phyloP scores from a whole-genome alignment of 1,284 basidiomycete species.

The Trichosporon sp. region DNA sequence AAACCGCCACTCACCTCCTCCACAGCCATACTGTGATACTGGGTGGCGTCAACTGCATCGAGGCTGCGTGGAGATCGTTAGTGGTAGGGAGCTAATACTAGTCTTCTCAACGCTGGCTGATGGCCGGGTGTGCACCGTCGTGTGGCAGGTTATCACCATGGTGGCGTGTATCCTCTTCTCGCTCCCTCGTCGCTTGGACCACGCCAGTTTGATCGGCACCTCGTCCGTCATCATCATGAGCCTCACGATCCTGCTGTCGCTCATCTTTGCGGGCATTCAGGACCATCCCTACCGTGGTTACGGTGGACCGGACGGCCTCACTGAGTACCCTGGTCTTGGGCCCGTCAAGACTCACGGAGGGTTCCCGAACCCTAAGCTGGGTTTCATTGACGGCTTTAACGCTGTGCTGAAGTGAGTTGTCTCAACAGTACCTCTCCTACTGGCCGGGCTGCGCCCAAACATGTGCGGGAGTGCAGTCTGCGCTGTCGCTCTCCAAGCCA shows the following conservation, averaged over 20 bases:
- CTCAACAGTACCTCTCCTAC: too few relatives aligned
- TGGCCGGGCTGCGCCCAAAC: too few relatives aligned
- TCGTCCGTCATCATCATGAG: constrained; percentile 61
- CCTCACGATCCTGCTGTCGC: constrained; percentile 63
- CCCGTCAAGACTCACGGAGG: constrained; percentile 41
- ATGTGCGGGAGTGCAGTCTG: too few relatives aligned
- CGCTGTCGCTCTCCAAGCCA: neutral
- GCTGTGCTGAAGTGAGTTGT: constrained; percentile 53
- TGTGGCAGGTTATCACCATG: constrained; percentile 61
- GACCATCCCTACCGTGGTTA: constrained; percentile 48
- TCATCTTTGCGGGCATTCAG: constrained; percentile 63
- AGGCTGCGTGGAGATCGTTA: too few relatives aligned
- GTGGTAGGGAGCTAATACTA: constrained; percentile 13
- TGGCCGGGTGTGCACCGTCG: constrained; percentile 62
- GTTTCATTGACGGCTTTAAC: constrained; percentile 62
- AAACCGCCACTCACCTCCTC: too few relatives aligned
- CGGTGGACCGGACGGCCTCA: constrained; percentile 23
- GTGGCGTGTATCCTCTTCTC: constrained; percentile 58
- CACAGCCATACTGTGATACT: too few relatives aligned
- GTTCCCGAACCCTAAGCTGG: constrained; percentile 58
- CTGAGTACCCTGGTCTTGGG: constrained; percentile 42
- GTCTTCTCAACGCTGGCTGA: constrained; percentile 65
- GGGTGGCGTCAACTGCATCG: too few relatives aligned
- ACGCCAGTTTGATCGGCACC: constrained; percentile 57
- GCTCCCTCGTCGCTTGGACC: constrained; percentile 63